These are phyloP conservation scores for Funneliformis geosporum DNA, from an alignment of 192 early-diverging fungal genomes.

Conservation along the genomic window DNA sequence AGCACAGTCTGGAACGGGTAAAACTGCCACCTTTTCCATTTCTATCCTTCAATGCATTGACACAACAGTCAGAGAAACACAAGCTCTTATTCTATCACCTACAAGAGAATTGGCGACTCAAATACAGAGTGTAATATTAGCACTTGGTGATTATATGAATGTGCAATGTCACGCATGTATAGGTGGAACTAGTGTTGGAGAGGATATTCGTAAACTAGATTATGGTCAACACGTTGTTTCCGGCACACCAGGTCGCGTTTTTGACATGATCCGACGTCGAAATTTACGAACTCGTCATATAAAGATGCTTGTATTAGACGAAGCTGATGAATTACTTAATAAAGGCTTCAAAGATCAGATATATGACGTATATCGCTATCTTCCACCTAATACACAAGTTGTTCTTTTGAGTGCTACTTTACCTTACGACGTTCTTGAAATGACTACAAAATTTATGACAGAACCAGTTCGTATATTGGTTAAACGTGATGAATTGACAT, in stretches of 20 bases:
- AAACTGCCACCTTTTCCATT: constrained; percentile 97
- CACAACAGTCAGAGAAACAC: constrained; percentile 83
- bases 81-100: constrained; percentile 91
- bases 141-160: constrained; percentile 97
- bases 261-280: constrained; percentile 94
- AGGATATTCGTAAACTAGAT: constrained; percentile 93
- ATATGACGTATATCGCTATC: constrained; percentile 88
- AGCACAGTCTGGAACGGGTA: constrained; percentile 98
- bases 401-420: constrained; percentile 91
- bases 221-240: constrained; percentile 90
- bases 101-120: constrained; percentile 96
- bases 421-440: constrained; percentile 93
- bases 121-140: constrained; percentile 89
- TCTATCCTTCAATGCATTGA: constrained; percentile 90
- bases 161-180: constrained; percentile 95
- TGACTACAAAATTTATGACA: constrained; percentile 97
- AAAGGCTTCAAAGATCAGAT: constrained; percentile 98
- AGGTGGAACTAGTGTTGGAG: constrained; percentile 88
- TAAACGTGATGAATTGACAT: constrained; percentile 98
- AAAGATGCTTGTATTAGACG: constrained; percentile 96
- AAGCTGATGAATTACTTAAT: constrained; percentile 95
- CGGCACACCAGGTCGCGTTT: constrained; percentile 94
- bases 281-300: constrained; percentile 79
- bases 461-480: constrained; percentile 94
- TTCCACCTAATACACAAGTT: constrained; percentile 91